Percentiles rank a stretch among this genome's conserved stretches.
phyloP scores from a whole-genome alignment of 129 eudicot genomes.

The Tagetes erecta region DNA sequence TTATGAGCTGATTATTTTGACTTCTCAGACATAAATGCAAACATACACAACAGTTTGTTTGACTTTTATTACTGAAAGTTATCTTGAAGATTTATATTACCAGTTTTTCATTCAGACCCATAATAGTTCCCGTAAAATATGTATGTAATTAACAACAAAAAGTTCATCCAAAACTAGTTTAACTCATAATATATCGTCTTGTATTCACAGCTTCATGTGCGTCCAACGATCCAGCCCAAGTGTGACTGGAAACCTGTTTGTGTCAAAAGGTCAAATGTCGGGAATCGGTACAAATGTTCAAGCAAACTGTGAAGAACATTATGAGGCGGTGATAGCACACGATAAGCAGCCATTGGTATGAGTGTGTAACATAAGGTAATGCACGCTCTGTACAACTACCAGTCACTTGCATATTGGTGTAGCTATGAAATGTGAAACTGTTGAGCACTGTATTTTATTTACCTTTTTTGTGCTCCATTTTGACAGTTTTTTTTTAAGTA shows the following conservation, averaged over 20 bases:
- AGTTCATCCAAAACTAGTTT: neutral
- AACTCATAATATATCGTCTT: conserved; percentile 14
- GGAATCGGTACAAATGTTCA: conserved; percentile 18
- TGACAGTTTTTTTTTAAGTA: neutral
- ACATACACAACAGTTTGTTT: neutral
- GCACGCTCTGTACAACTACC: conserved; percentile 5
- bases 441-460: conserved; percentile 4
- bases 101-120: neutral
- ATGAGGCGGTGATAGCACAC: conserved; percentile 11
- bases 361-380: conserved; percentile 23
- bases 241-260: conserved; percentile 20
- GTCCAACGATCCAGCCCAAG: conserved; percentile 18
- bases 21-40: neutral
- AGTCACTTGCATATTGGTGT: conserved; percentile 13
- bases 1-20: neutral
- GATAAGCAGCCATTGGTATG: conserved; percentile 1
- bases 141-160: neutral
- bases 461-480: neutral
- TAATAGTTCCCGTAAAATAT: neutral
- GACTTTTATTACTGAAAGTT: neutral
- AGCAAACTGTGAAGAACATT: conserved; percentile 15
- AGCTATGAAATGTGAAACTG: conserved; percentile 5
- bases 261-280: conserved; percentile 17
- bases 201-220: conserved; percentile 16
- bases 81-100: neutral